Conservation (phyloP, 2,329 filamentous ascomycete species). For the Talaromyces pinophilus region DNA sequence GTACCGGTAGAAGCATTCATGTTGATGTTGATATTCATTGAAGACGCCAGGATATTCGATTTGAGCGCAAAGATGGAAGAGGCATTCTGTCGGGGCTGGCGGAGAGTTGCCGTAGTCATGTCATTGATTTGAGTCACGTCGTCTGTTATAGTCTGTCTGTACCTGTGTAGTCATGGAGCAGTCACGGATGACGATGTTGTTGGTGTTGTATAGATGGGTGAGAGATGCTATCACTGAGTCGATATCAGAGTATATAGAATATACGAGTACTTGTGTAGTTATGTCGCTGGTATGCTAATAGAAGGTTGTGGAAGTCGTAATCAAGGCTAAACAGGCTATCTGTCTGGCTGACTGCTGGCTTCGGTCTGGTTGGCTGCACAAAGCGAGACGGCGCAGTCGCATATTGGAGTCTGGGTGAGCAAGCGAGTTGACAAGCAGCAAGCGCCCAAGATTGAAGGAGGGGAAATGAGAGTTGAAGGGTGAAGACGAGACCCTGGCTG, state of each 20-base stretch:
- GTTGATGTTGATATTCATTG: conserved; percentile 5
- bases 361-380: background rate
- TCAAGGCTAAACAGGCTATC: background rate
- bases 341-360: background rate
- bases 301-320: background rate
- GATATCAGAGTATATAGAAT: background rate
- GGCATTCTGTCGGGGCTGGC: conserved; percentile 13
- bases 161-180: background rate
- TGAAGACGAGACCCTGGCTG: conserved; percentile 3
- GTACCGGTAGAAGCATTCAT: background rate
- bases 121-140: conserved; percentile 5
- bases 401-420: conserved; percentile 5
- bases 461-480: conserved; percentile 10
- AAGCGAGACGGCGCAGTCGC: conserved; percentile 8
- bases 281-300: background rate
- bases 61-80: conserved; percentile 14
- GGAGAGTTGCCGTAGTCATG: conserved; percentile 16
- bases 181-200: background rate
- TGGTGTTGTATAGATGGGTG: background rate
- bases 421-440: background rate
- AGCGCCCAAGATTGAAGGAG: conserved; percentile 1
- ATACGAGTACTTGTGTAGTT: background rate
- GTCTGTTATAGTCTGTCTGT: background rate
- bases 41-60: conserved; percentile 3
- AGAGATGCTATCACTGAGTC: background rate